These are phyloP conservation scores for Dactylis glomerata DNA, from an alignment of 176 grass and related monocot genomes.

Conservation along the genomic window DNA sequence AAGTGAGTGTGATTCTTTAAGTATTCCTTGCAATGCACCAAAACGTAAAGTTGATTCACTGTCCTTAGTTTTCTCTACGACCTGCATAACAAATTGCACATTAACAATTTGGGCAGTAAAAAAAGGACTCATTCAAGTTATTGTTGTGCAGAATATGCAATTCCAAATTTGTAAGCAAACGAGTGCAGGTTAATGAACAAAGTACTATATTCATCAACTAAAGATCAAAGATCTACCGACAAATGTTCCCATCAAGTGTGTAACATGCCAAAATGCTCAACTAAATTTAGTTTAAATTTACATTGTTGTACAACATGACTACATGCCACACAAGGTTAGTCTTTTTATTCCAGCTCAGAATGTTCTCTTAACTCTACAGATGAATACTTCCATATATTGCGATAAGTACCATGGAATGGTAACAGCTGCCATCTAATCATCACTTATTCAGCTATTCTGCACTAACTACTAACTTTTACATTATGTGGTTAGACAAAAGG, in stretches of 20 bases:
- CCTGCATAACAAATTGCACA: constrained; percentile 44
- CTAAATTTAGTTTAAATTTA: constrained; percentile 10
- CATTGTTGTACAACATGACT: not conserved
- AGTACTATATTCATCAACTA: constrained; percentile 7
- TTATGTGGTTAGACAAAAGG: not conserved
- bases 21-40: constrained; percentile 61
- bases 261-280: not conserved
- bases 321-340: not conserved
- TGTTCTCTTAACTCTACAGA: not conserved
- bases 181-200: not conserved
- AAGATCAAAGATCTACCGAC: constrained; percentile 4
- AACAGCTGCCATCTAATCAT: not conserved
- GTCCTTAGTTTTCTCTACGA: constrained; percentile 86
- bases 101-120: constrained; percentile 24
- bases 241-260: not conserved
- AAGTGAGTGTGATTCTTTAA: constrained; percentile 87
- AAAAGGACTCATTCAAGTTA: constrained; percentile 10
- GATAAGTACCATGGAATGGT: not conserved
- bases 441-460: not conserved
- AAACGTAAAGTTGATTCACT: constrained; percentile 64
- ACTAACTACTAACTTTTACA: not conserved
- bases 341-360: not conserved
- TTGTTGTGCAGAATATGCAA: constrained; percentile 3
- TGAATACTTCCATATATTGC: not conserved
- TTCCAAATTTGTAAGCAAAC: not conserved